phyloP scores from a whole-genome alignment of 1,139 yeast species.

The Suhomyces panamericanus region DNA sequence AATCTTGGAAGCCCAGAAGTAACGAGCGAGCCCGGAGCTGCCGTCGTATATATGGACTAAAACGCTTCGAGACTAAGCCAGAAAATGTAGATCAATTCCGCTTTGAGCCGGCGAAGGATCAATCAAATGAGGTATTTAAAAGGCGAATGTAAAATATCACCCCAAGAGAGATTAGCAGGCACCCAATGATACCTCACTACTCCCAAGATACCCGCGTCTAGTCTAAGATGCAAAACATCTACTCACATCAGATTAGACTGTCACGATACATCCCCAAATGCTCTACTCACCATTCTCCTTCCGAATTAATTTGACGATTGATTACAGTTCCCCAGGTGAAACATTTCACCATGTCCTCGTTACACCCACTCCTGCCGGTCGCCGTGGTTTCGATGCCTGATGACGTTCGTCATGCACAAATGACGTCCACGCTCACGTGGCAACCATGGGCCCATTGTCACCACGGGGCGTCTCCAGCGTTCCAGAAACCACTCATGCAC shows the following conservation, averaged over 20 bases:
- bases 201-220: no score
- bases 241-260: no score
- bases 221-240: no score
- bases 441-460: background rate
- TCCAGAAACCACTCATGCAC: slow-evolving; percentile 6
- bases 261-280: no score
- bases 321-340: no score
- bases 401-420: background rate
- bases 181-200: no score
- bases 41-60: background rate
- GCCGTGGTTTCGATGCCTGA: background rate
- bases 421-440: background rate
- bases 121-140: no score
- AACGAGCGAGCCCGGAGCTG: background rate
- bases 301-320: no score
- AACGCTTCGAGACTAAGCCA: background rate
- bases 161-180: no score
- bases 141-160: no score
- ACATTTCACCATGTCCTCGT: background rate
- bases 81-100: background rate
- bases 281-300: no score
- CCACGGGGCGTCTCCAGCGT: background rate
- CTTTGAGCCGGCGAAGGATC: no score
- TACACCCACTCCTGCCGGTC: background rate
- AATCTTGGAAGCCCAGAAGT: slow-evolving; percentile 24